Conservation (phyloP, 805 yeast genomes). For the Henningerozyma blattae region DNA sequence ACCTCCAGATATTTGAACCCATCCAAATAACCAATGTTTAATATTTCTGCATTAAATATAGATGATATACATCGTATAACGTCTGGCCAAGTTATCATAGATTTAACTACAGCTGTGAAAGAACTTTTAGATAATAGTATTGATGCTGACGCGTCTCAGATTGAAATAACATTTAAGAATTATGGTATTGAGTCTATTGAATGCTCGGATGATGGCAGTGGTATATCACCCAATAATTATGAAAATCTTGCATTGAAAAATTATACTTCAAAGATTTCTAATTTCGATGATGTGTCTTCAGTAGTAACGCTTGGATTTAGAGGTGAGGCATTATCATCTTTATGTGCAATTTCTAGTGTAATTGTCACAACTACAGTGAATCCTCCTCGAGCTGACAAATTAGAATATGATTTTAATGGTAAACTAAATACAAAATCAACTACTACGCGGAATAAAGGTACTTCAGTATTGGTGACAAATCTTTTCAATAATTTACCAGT, state of each 20-base stretch:
- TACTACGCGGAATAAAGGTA: conserved; percentile 55
- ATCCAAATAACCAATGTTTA: conserved; percentile 6
- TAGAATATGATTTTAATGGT: conserved; percentile 50
- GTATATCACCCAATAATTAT: conserved; percentile 44
- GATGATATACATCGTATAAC: conserved; percentile 65
- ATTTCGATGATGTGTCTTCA: conserved; percentile 41
- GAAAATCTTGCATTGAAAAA: conserved; percentile 45
- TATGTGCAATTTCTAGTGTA: conserved; percentile 44
- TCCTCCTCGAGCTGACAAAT: conserved; percentile 44
- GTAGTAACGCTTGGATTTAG: conserved; percentile 60
- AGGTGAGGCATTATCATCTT: conserved; percentile 70
- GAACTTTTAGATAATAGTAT: conserved; percentile 80
- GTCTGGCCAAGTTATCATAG: conserved; percentile 87
- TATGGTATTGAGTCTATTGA: conserved; percentile 67
- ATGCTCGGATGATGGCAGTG: conserved; percentile 56
- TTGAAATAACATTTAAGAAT: conserved; percentile 58
- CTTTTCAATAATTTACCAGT: conserved; percentile 72
- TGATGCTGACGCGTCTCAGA: conserved; percentile 60
- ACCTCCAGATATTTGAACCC: too few relatives aligned
- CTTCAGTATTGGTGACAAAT: conserved; percentile 43
- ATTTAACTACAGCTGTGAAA: conserved; percentile 63
- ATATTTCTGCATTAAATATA: conserved; percentile 29
- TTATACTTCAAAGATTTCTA: conserved; percentile 51
- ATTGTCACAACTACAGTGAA: conserved; percentile 39
- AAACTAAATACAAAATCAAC: conserved; percentile 27